Evolutionary conservation across 106 monocot genomes (phyloP).

Genomic region (Triglochin maritima): DNA sequence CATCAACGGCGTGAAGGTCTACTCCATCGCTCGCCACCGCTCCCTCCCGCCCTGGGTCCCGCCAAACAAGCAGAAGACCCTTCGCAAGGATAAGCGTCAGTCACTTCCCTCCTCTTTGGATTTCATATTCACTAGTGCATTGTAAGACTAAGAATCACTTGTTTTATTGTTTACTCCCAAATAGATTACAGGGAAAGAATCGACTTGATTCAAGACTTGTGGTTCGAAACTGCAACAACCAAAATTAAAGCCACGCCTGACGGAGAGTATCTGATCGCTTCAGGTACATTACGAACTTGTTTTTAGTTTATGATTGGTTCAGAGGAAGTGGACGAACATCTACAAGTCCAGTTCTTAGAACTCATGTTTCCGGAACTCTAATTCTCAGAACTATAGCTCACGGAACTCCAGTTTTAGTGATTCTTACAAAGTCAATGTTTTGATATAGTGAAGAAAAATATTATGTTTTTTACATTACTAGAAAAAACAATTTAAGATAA

Average conservation of each 20-base stretch:
- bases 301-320: no score
- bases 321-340: no score
- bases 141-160: neutral
- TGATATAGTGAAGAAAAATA: no score
- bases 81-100: conserved; percentile 62
- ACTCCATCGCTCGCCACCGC: conserved; percentile 54
- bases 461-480: no score
- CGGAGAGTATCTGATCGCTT: conserved; percentile 82
- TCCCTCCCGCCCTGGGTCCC: conserved; percentile 42
- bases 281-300: conserved; percentile 25
- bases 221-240: conserved; percentile 79
- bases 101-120: neutral
- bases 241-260: conserved; percentile 81
- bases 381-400: no score
- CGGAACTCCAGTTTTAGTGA: no score
- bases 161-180: neutral
- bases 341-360: no score
- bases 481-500: no score
- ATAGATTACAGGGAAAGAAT: conserved; percentile 38
- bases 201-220: conserved; percentile 89
- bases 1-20: conserved; percentile 67
- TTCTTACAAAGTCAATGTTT: no score
- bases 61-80: conserved; percentile 60
- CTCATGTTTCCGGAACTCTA: no score
- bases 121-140: neutral